Conservation (phyloP, 176 grass and related monocot genomes). For the Musa acuminata region DNA sequence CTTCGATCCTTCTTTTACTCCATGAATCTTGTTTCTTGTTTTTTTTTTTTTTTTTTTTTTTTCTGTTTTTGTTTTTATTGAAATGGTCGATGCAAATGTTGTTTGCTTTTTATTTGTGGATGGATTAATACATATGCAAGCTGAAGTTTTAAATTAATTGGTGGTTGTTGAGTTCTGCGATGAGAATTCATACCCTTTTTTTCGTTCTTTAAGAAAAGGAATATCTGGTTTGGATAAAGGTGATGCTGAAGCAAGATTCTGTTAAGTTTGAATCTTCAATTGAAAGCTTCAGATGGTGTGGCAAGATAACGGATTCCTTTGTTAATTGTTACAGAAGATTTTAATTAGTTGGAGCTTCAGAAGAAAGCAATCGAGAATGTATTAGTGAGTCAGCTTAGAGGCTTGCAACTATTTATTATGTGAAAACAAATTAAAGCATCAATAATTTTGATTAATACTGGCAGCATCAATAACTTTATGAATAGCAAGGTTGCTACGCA, state of each 20-base stretch:
- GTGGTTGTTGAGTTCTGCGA: not conserved
- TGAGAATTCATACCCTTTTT: not conserved
- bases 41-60: not conserved
- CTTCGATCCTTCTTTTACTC: not conserved
- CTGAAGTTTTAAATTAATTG: too few species aligned
- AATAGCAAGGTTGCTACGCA: too few species aligned
- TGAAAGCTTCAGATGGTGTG: not conserved
- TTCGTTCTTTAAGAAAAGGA: not conserved
- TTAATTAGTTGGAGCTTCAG: not conserved
- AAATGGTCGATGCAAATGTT: not conserved
- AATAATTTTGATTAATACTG: too few species aligned
- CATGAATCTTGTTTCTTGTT: not conserved
- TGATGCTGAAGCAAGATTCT: not conserved
- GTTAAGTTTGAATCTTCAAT: not conserved
- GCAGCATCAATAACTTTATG: too few species aligned
- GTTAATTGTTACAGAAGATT: not conserved
- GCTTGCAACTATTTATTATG: not conserved
- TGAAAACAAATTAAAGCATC: not conserved
- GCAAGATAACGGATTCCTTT: too few species aligned
- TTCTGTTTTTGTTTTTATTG: not conserved
- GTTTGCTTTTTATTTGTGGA: not conserved
- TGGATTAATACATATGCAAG: too few species aligned
- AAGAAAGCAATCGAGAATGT: not conserved
- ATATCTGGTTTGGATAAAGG: not conserved
- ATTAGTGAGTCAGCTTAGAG: not conserved